Evolutionary conservation across 2,329 filamentous ascomycete species (phyloP), one percentile per base, ranked within the genome.

Genomic region (Calonectria montana): DNA sequence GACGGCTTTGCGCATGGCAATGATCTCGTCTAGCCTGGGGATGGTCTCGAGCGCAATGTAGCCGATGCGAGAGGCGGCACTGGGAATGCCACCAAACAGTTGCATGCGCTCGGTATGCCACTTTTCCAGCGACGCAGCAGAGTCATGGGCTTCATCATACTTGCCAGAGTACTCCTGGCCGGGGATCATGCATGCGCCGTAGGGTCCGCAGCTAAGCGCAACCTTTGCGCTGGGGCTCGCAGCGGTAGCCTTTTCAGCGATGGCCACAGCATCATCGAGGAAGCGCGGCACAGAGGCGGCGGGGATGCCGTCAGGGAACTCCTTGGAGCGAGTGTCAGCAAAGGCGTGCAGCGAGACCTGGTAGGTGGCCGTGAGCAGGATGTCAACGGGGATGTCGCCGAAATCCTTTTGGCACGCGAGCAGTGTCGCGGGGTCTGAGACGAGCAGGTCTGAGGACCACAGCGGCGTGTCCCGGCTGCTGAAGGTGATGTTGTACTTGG

Each of bases 331-430:
- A 1, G 90, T 92, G 43, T 82, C 83, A 3, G 81, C 80, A 74
- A 93, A 92, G 0, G 89, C 91, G 13, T 88, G 83, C 9, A 86
- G 80, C 0, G 89, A 92, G 1, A 89, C 84, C 79, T 94, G 92
- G 80, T 94, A 94, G 0, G 92, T 94, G 9, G 91, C 91, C 12
- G 91, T 93, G 57, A 92, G 86, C 23, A 94, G 81, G 31, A 94
- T 85, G 78, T 94, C 90, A 67, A 89, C 88, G 41, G 90, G 91
- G 2, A 89, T 87, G 9, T 78, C 71, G 65, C 83, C 86, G 79
- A 93, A 93, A 74, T 88, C 87, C 65, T 79, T 78, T 78, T 93
- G 91, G 79, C 89, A 91, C 35, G 82, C 82, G 70, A 86, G 81
- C 10, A 93, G 86, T 1, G 87, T 90, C 9, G 83, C 75, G 3